phyloP scores from a whole-genome alignment of 805 yeast genomes.

The Pichia eremophila region DNA sequence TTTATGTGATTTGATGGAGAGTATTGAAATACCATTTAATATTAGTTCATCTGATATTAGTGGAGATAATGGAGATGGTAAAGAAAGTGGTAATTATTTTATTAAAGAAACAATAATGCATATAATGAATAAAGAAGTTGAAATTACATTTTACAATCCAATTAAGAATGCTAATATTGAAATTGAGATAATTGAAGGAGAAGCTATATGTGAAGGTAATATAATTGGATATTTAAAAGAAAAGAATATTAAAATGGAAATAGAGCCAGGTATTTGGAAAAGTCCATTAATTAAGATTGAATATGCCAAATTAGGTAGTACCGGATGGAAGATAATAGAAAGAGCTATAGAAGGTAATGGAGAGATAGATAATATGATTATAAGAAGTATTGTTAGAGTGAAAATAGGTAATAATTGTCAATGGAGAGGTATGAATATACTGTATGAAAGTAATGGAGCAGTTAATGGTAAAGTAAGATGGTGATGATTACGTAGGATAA shows the following conservation, averaged over 20 bases:
- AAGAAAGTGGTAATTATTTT: conserved; percentile 22
- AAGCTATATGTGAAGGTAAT: conserved; percentile 38
- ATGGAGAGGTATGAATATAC: conserved; percentile 24
- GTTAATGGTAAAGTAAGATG: conserved; percentile 4
- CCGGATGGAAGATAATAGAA: conserved; percentile 40
- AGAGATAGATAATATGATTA: conserved; percentile 28
- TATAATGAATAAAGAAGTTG: conserved; percentile 44
- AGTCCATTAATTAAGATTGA: conserved; percentile 43
- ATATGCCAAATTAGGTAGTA: conserved; percentile 29
- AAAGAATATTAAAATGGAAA: conserved; percentile 28
- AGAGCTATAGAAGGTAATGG: conserved; percentile 44
- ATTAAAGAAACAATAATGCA: conserved; percentile 44
- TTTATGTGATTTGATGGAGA: background rate
- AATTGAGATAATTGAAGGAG: conserved; percentile 35
- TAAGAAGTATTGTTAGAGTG: conserved; percentile 34
- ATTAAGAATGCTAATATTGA: conserved; percentile 35
- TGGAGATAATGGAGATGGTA: background rate
- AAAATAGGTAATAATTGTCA: conserved; percentile 29
- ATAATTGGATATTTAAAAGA: conserved; percentile 36
- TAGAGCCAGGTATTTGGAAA: conserved; percentile 44
- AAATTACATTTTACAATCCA: conserved; percentile 47
- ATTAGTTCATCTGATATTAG: background rate
- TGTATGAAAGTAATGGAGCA: conserved; percentile 24
- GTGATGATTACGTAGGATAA: background rate
- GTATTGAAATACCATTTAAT: conserved; percentile 2